These are phyloP conservation scores for Cajanus cajan DNA, from an alignment of 306 rosid species.

Conservation along the genomic window DNA sequence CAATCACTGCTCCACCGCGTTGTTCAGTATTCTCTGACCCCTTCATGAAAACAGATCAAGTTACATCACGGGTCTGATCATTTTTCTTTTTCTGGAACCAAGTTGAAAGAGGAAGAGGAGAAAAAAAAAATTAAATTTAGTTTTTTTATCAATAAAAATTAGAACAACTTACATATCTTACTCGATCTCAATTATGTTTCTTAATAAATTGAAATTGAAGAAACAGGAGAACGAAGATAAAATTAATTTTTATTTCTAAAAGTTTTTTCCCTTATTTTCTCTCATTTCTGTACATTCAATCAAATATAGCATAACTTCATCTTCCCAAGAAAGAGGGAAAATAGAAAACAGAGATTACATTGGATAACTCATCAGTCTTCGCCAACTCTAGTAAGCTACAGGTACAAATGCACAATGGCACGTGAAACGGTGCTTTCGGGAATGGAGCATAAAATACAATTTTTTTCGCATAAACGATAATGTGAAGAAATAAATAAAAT, in stretches of 20 bases:
- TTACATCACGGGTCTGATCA: not conserved
- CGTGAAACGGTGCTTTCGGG: not conserved
- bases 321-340: not conserved
- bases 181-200: too few species aligned
- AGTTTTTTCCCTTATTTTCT: too few species aligned
- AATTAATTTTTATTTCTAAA: too few species aligned
- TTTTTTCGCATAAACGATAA: not conserved
- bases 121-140: too few species aligned
- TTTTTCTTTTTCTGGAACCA: not conserved
- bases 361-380: not conserved
- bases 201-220: too few species aligned
- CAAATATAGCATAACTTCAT: not conserved
- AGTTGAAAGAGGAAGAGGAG: too few species aligned
- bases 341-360: not conserved
- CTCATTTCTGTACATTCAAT: too few species aligned
- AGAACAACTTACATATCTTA: too few species aligned
- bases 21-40: not conserved
- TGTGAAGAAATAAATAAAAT: not conserved
- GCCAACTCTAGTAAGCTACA: not conserved
- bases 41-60: not conserved
- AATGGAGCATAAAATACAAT: not conserved
- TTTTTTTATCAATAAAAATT: too few species aligned
- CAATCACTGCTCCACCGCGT: not conserved
- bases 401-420: not conserved
- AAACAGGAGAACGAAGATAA: too few species aligned